phyloP scores from a whole-genome alignment of 2,329 filamentous ascomycete genomes.

The Alternaria incomplexa region DNA sequence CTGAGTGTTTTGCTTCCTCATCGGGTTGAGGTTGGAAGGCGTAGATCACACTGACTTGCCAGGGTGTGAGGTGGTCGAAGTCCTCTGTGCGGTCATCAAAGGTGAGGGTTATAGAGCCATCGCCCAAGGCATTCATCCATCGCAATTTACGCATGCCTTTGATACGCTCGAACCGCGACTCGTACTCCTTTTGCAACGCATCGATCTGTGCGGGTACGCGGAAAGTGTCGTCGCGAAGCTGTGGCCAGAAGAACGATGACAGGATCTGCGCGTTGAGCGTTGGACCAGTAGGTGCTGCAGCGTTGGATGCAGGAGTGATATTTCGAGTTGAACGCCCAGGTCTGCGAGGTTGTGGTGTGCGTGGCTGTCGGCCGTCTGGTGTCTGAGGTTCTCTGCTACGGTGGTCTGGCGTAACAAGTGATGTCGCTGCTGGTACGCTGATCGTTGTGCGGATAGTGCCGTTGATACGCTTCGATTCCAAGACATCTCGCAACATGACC shows the following conservation, averaged over 20 bases:
- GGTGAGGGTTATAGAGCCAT: slow-evolving; percentile 80
- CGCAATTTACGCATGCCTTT: slow-evolving; percentile 86
- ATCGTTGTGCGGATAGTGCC: slow-evolving; percentile 49
- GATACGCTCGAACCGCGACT: slow-evolving; percentile 75
- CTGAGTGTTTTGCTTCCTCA: slow-evolving; percentile 29
- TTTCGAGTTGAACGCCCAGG: slow-evolving; percentile 17
- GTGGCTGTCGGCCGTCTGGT: slow-evolving; percentile 26
- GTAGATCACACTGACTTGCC: slow-evolving; percentile 86
- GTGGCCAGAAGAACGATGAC: slow-evolving; percentile 92
- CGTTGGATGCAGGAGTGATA: slow-evolving; percentile 15
- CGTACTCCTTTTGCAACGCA: slow-evolving; percentile 72
- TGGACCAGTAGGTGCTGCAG: slow-evolving; percentile 41
- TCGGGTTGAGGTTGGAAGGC: slow-evolving; percentile 68
- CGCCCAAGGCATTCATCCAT: slow-evolving; percentile 84
- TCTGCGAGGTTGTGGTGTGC: slow-evolving; percentile 35
- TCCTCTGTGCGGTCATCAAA: slow-evolving; percentile 79
- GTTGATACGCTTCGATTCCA: slow-evolving; percentile 80
- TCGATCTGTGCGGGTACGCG: slow-evolving; percentile 64
- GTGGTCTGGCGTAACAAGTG: slow-evolving; percentile 26
- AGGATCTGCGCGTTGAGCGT: slow-evolving; percentile 80
- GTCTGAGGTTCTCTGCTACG: slow-evolving; percentile 23
- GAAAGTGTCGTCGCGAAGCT: slow-evolving; percentile 73
- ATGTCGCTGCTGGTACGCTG: slow-evolving; percentile 7
- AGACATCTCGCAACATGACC: slow-evolving; percentile 94
- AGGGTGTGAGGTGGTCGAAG: slow-evolving; percentile 78